phyloP scores from a whole-genome alignment of 164 flowering plant species.

The Warburgia ugandensis region DNA sequence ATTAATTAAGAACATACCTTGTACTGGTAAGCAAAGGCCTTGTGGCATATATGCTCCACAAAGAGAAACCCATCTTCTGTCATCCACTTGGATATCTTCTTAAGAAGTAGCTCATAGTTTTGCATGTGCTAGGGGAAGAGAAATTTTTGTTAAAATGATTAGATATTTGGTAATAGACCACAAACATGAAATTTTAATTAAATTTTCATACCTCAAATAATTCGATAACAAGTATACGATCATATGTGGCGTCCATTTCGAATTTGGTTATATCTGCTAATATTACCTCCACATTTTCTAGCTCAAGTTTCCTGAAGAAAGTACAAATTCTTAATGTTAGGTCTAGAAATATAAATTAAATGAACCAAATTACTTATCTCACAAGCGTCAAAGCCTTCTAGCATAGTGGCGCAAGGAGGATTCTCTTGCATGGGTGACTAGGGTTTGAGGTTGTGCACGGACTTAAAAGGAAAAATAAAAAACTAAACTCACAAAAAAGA shows the following conservation, averaged over 20 bases:
- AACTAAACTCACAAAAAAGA: not conserved
- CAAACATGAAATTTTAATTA: not conserved
- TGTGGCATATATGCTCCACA: slow-evolving; percentile 17
- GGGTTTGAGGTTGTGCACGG: too few relatives aligned
- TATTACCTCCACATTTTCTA: slow-evolving; percentile 67
- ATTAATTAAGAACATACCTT: slow-evolving; percentile 7
- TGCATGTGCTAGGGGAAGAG: slow-evolving; percentile 14
- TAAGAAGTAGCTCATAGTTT: slow-evolving; percentile 16
- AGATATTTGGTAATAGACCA: too few relatives aligned
- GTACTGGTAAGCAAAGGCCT: slow-evolving; percentile 11
- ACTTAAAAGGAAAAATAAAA: too few relatives aligned
- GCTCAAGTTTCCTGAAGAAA: slow-evolving; percentile 41
- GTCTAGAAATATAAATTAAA: not conserved
- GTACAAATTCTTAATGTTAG: slow-evolving; percentile 3
- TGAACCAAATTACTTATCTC: not conserved
- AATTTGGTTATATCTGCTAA: slow-evolving; percentile 75
- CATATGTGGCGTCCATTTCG: slow-evolving; percentile 77
- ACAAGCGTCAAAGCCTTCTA: too few relatives aligned
- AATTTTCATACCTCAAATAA: slow-evolving; percentile 70
- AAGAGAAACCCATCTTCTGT: slow-evolving; percentile 20
- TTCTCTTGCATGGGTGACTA: too few relatives aligned
- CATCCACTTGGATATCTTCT: slow-evolving; percentile 17
- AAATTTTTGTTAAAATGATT: not conserved
- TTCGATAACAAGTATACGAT: slow-evolving; percentile 71
- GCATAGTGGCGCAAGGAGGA: too few relatives aligned